A percentile compares a stretch with the other conserved stretches of the same genome.
Evolutionary conservation across 2,329 filamentous ascomycete genomes (phyloP).

Genomic region (Fusarium sublunatum): DNA sequence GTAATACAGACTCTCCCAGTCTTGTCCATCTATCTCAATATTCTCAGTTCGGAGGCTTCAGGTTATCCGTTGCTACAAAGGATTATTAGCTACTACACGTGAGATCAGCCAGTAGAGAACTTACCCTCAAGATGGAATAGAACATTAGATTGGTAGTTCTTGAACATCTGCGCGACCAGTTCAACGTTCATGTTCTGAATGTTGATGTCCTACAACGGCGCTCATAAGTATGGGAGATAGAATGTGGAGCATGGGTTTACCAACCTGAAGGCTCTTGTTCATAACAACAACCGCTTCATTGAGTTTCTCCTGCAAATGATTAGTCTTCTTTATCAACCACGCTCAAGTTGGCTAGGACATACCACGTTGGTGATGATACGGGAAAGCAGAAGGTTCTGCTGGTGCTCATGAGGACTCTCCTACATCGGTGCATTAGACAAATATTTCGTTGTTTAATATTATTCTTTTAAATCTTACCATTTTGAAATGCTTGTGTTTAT

Average conservation of each 20-base stretch:
- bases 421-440: slow-evolving; percentile 44
- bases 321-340: not conserved
- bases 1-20: not conserved
- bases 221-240: slow-evolving; percentile 6
- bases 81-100: slow-evolving; percentile 1
- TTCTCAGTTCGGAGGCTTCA: slow-evolving; percentile 72
- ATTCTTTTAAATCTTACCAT: slow-evolving; percentile 22
- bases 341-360: slow-evolving; percentile 54
- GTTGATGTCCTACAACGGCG: slow-evolving; percentile 82
- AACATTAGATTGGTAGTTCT: slow-evolving; percentile 99
- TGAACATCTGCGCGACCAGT: slow-evolving; percentile 98
- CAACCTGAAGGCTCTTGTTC: slow-evolving; percentile 89
- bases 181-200: slow-evolving; percentile 99
- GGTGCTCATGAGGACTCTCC: slow-evolving; percentile 98
- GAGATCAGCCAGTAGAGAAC: slow-evolving; percentile 5
- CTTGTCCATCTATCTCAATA: not conserved
- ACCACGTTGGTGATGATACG: slow-evolving; percentile 98
- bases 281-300: slow-evolving; percentile 93
- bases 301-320: slow-evolving; percentile 81
- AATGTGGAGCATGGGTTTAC: not conserved
- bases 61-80: slow-evolving; percentile 78
- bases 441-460: no score
- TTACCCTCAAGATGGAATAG: slow-evolving; percentile 96
- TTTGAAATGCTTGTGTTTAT: not conserved
- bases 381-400: slow-evolving; percentile 91